A percentile compares a stretch with the other conserved stretches of the same genome.
phyloP scores from a whole-genome alignment of 495 filamentous ascomycete genomes.

The Lasiosphaeria miniovina region DNA sequence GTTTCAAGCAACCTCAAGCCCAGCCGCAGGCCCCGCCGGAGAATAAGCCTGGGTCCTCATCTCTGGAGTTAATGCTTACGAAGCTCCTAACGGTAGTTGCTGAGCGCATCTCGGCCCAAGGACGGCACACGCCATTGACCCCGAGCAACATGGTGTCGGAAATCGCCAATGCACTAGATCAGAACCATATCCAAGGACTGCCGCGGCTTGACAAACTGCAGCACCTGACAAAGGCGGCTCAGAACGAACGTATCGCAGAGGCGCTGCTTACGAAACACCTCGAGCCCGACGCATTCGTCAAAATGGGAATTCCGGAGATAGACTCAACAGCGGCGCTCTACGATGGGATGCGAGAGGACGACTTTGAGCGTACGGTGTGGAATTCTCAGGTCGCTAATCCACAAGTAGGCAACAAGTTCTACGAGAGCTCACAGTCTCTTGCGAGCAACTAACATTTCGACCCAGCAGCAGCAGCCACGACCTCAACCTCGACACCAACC shows the following conservation, averaged over 20 bases:
- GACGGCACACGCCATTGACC: not conserved
- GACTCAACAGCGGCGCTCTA: conserved; percentile 11
- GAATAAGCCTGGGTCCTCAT: not conserved
- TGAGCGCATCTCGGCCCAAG: not conserved
- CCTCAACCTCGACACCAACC: not conserved
- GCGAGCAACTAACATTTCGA: conserved; percentile 7
- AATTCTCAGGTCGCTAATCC: conserved; percentile 7
- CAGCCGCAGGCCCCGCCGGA: not conserved
- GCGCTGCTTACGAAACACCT: conserved; percentile 25
- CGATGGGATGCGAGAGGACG: conserved; percentile 9
- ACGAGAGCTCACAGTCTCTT: conserved; percentile 1
- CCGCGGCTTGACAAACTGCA: conserved; percentile 24
- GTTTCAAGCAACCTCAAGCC: conserved; percentile 3
- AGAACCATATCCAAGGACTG: conserved; percentile 1
- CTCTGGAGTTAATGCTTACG: not conserved
- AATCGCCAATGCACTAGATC: conserved; percentile 5
- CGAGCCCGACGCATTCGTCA: conserved; percentile 10
- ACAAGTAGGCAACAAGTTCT: conserved; percentile 18
- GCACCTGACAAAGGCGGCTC: conserved; percentile 4
- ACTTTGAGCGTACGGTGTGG: conserved; percentile 20
- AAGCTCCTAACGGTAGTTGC: not conserved
- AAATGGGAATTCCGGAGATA: conserved; percentile 13
- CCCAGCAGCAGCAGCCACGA: conserved; percentile 4
- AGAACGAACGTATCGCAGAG: conserved; percentile 22
- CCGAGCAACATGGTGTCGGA: not conserved